phyloP scores from a whole-genome alignment of 345 rosid genomes.

The Erucastrum elatum region DNA sequence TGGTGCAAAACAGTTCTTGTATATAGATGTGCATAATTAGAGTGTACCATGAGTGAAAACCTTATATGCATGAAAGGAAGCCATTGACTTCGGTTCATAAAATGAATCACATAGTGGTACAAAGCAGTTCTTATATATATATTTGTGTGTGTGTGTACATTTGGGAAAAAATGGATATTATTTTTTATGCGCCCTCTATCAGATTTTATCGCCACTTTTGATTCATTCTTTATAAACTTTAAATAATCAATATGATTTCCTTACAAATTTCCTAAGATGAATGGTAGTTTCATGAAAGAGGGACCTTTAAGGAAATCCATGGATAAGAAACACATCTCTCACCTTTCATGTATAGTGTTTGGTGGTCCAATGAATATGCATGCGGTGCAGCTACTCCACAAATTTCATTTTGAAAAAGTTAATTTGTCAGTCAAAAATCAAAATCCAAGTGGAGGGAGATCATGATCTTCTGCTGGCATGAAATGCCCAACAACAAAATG shows the following conservation, averaged over 20 bases:
- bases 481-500: neutral
- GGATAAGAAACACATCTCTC: neutral
- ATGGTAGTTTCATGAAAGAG: neutral
- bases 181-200: neutral
- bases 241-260: neutral
- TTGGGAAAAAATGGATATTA: neutral
- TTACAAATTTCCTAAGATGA: neutral
- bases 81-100: neutral
- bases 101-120: neutral
- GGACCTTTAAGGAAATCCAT: neutral
- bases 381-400: neutral
- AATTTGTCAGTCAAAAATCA: neutral
- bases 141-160: no score
- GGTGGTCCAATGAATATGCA: conserved; percentile 6
- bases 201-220: neutral
- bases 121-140: neutral
- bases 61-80: neutral
- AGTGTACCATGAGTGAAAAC: neutral
- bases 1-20: no score
- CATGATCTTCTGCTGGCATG: neutral
- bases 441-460: neutral
- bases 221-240: neutral
- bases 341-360: neutral
- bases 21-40: no score
- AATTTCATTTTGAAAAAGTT: neutral